Evolutionary conservation across 2,329 filamentous ascomycete genomes (phyloP).

Genomic region (Seiridium cupressi): DNA sequence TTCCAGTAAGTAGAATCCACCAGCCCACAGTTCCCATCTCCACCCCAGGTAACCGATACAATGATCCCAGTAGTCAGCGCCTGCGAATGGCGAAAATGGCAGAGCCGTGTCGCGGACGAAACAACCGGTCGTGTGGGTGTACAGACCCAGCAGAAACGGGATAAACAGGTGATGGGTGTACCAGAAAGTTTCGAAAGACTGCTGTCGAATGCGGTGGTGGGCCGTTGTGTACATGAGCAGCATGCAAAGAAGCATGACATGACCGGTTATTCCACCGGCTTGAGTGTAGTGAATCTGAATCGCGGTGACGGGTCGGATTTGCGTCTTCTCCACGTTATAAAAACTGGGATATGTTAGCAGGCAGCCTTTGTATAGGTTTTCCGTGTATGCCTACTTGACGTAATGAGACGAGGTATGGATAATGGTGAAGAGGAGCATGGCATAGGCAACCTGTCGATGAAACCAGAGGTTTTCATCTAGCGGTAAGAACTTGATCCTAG

Average conservation of each 20-base stretch:
- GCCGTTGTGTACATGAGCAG: constrained; percentile 96
- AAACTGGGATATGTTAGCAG: constrained; percentile 55
- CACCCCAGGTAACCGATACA: constrained; percentile 95
- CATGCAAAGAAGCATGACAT: constrained; percentile 99
- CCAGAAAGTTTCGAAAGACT: constrained; percentile 98
- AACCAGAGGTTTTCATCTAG: constrained; percentile 98
- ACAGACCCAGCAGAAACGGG: constrained; percentile 88
- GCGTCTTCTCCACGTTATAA: constrained; percentile 86
- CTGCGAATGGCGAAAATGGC: constrained; percentile 80
- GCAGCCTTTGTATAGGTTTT: not conserved
- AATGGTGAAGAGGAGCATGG: constrained; percentile 78
- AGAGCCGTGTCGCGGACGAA: constrained; percentile 83
- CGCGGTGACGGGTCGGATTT: constrained; percentile 77
- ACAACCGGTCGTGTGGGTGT: constrained; percentile 93
- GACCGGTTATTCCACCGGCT: constrained; percentile 88
- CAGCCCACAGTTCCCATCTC: constrained; percentile 92
- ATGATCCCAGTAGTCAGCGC: constrained; percentile 79
- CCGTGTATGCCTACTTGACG: constrained; percentile 68
- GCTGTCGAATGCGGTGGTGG: constrained; percentile 89
- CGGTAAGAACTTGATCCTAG: constrained; percentile 83
- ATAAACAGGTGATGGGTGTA: constrained; percentile 99
- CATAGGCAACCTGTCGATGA: constrained; percentile 90
- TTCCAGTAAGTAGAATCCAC: constrained; percentile 81
- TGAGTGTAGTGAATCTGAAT: constrained; percentile 90
- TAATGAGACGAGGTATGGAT: constrained; percentile 82